Evolutionary conservation across 2,329 filamentous ascomycete species (phyloP).

Genomic region (Westerdykella aurantiaca): DNA sequence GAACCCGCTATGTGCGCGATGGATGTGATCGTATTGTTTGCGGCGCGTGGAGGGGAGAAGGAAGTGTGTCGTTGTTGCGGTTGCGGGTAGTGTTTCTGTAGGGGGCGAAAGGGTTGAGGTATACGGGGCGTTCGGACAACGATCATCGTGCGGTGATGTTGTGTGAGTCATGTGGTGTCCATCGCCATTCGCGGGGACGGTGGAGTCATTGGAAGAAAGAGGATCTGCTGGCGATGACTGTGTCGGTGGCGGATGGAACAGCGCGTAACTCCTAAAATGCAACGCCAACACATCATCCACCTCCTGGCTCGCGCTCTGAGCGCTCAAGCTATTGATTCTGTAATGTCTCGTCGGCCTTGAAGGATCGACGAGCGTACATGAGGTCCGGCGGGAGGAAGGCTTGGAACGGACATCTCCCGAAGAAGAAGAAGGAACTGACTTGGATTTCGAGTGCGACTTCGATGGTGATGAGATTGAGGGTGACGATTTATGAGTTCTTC

Average conservation of each 20-base stretch:
- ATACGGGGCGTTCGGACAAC: too few species aligned
- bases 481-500: conserved; percentile 6
- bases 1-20: conserved; percentile 34
- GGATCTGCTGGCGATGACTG: too few species aligned
- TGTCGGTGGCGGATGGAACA: conserved; percentile 7
- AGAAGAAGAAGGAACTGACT: background rate
- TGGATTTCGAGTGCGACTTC: conserved; percentile 1
- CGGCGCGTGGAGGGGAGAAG: conserved; percentile 31
- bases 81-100: too few species aligned
- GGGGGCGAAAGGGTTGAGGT: too few species aligned
- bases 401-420: conserved; percentile 15
- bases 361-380: conserved; percentile 30
- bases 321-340: conserved; percentile 29
- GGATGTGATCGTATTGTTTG: conserved; percentile 35
- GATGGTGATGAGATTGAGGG: conserved; percentile 16
- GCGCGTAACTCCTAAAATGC: conserved; percentile 35
- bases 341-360: conserved; percentile 32
- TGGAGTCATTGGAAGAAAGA: too few species aligned
- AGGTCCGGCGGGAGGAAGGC: conserved; percentile 33
- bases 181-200: too few species aligned
- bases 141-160: too few species aligned
- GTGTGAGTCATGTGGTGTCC: too few species aligned
- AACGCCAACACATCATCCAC: conserved; percentile 37
- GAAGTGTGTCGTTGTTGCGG: conserved; percentile 31
- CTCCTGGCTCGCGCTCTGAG: conserved; percentile 23